A percentile compares a stretch with the other conserved stretches of the same genome.
phyloP scores from a whole-genome alignment of 2,329 filamentous ascomycete genomes.

The Blumeria graminis region DNA sequence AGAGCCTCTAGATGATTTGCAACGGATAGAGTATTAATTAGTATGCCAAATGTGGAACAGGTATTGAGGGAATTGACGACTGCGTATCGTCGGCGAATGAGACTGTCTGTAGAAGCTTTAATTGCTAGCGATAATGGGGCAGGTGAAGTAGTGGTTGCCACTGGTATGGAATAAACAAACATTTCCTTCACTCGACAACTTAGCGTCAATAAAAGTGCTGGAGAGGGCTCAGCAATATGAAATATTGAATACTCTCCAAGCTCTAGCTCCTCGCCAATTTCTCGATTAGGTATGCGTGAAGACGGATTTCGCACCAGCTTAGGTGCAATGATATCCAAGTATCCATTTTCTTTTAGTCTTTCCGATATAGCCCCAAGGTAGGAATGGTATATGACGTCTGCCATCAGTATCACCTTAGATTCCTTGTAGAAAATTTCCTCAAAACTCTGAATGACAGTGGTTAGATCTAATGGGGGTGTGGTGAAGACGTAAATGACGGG shows the following conservation, averaged over 20 bases:
- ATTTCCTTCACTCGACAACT: slow-evolving; percentile 59
- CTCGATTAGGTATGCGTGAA: slow-evolving; percentile 65
- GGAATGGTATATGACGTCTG: slow-evolving; percentile 66
- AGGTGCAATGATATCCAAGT: slow-evolving; percentile 43
- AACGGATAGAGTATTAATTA: slow-evolving; percentile 87
- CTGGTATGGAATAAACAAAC: slow-evolving; percentile 38
- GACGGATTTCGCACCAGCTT: slow-evolving; percentile 54
- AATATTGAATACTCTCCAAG: slow-evolving; percentile 32
- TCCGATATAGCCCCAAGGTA: slow-evolving; percentile 38
- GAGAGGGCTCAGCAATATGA: slow-evolving; percentile 72
- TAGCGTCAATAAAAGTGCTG: slow-evolving; percentile 65
- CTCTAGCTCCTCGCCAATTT: slow-evolving; percentile 19
- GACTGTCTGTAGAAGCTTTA: slow-evolving; percentile 21
- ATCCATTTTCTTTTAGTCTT: slow-evolving; percentile 36
- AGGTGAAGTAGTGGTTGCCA: slow-evolving; percentile 17
- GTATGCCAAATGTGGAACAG: slow-evolving; percentile 67
- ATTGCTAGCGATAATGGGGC: slow-evolving; percentile 14
- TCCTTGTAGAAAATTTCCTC: slow-evolving; percentile 34
- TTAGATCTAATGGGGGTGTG: slow-evolving; percentile 38
- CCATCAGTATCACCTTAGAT: slow-evolving; percentile 53
- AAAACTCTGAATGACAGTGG: slow-evolving; percentile 33
- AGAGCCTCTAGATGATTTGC: slow-evolving; percentile 73
- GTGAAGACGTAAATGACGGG: slow-evolving; percentile 88
- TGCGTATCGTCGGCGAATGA: slow-evolving; percentile 68
- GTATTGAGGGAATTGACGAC: slow-evolving; percentile 60